Evolutionary conservation across 345 rosid species (phyloP), one percentile per base, ranked within the genome.

Genomic region (Eucalyptus sideroxylon): DNA sequence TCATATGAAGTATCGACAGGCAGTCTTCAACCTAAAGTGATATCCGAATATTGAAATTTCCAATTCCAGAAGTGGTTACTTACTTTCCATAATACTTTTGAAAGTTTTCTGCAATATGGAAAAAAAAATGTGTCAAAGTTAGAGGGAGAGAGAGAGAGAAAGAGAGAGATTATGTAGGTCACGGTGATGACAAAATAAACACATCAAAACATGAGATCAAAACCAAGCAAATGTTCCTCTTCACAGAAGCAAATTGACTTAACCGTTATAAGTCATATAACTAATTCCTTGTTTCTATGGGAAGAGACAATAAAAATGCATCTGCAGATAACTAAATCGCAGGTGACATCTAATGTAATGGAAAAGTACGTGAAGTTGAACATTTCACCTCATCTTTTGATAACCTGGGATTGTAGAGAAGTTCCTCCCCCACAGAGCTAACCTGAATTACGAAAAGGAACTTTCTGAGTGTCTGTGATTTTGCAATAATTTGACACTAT

Each of bases 361-460:
- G 30, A 40, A 77, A 77, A 77, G 47, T 40, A 77, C 1, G 30
- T 77, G 37, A 17, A 59, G 67, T 24, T 30, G 53, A 90, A 37
- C 27, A 26, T 55, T 88, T 88, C 90, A 95, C 98, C 98, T 95
- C 93, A 92, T 97, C 97, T 91, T 98, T 98, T 6, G 96, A 94
- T 53, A 98, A 88, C 86, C 99, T 96, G 16, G 98, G 97, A 89
- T 98, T 98, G 87, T 93, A 92, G 82, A 90, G 93, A 91, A 94
- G 92, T 94, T 98, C 99, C 93, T 98, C 99, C 92, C 94, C 98
- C 44, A 98, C 98, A 31, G 99, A 94, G 92, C 98, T 98, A 13
- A 96, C 97, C 99, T 98, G 92, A 91, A 77, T 77, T 21, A 40
- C 16, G 2, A 37, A 77, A 77, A 21, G 47, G 47, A 11, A 77